Percentiles rank a stretch among this genome's conserved stretches.
phyloP scores from a whole-genome alignment of 2,329 filamentous ascomycete species.

The Pseudocercospora vitis region DNA sequence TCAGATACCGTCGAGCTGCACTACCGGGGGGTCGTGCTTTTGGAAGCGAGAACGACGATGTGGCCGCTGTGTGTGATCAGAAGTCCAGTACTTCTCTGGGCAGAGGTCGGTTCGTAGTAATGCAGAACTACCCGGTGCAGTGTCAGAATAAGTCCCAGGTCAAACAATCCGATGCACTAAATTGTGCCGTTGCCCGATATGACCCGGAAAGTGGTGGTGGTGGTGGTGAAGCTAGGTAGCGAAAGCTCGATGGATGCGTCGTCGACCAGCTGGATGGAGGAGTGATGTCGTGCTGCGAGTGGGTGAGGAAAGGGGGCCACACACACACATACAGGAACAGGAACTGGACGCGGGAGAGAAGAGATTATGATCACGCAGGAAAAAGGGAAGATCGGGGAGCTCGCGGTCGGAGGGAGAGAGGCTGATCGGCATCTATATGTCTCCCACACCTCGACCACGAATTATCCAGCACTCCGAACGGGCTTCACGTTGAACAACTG shows the following conservation, averaged over 20 bases:
- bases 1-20: neutral
- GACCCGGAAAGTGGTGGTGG: neutral
- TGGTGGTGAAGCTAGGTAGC: neutral
- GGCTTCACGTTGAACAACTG: slow-evolving; percentile 24
- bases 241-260: neutral
- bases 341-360: neutral
- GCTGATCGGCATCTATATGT: slow-evolving; percentile 14
- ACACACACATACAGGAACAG: no score
- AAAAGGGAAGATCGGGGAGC: neutral
- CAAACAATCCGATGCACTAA: neutral
- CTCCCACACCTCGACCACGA: slow-evolving; percentile 16
- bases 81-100: neutral
- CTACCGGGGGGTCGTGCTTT: neutral
- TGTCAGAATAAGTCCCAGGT: neutral
- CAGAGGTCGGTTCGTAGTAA: neutral
- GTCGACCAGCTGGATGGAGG: neutral
- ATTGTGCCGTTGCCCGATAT: neutral
- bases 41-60: slow-evolving; percentile 4
- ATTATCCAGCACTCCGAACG: slow-evolving; percentile 22
- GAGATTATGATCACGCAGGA: neutral
- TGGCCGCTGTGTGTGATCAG: neutral
- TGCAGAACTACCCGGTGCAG: slow-evolving; percentile 4
- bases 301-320: no score
- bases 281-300: neutral
- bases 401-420: slow-evolving; percentile 3